Base-by-base conservation (phyloP, 768 basidiomycete species). In the Podaxis sp. region DNA sequence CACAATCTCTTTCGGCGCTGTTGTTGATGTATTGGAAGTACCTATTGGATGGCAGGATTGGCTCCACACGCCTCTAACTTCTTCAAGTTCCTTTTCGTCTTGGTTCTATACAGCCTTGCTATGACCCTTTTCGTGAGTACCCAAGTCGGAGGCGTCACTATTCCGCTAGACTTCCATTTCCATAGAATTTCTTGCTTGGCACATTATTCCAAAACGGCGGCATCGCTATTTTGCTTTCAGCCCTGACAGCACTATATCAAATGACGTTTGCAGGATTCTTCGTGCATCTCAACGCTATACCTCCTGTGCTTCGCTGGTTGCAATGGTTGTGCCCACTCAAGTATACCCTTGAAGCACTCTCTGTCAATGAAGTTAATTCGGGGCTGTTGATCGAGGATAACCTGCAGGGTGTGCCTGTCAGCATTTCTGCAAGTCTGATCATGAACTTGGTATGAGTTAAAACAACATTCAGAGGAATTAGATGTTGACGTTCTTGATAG, bases 1-100 rank as follows among this genome's bases (percentile, higher is more conserved):
- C 36, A 48, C 36, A 37, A 28, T 14, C 18, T 36, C 38, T n/a
- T 48, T 21, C 9, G 14, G 44, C 23, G 16, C 42, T 55, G 10
- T 21, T 37, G 10, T 57, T 63, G 5, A 50, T 42, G 40, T 57
- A 13, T n/a, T 53, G 25, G 32, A 46, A 90, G 89, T 55, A 88
- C 88, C n/a, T 94, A 93, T 66, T 93, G 92, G 91, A 95, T 98
- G 95, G 93, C 93, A 2, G 95, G 95, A 11, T 82, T 98, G 3
- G 82, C 91, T 1, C 79, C 79, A 3, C 82, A 90, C 46, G 86
- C 93, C 1, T 82, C 87, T 0, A 80, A 89, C 69, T 98, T 89
- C 80, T 98, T 97, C 88, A 98, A 97, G 68, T 98, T 91, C 75
- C 77, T 97, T 21, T 84, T 98, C 68, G 90, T 97, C 62, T 79